Evolutionary conservation across 345 rosid genomes (phyloP).

Genomic region (Hypericum androsaemum): DNA sequence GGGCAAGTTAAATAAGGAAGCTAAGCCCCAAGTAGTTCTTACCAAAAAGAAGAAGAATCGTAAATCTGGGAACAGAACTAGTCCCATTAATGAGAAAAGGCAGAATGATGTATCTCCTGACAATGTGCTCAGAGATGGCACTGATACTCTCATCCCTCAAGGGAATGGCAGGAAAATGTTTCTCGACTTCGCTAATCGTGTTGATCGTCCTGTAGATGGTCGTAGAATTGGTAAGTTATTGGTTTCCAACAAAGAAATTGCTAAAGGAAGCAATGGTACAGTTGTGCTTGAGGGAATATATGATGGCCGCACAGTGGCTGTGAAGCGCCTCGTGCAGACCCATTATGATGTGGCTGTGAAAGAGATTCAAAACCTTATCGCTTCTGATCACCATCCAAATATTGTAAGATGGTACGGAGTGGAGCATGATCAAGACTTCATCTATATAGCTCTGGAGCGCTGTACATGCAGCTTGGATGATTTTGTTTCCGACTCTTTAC

Average conservation of each 20-base stretch:
- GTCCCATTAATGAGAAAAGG: constrained; percentile 4
- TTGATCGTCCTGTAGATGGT: constrained; percentile 11
- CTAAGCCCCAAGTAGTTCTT: constrained; percentile 5
- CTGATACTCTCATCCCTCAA: not conserved
- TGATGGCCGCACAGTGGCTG: constrained; percentile 56
- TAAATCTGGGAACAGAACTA: constrained; percentile 12
- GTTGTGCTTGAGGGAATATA: constrained; percentile 56
- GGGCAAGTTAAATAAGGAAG: constrained; percentile 27
- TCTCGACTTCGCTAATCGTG: not conserved
- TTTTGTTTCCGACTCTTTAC: constrained; percentile 37
- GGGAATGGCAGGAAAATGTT: constrained; percentile 3
- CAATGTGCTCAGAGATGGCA: constrained; percentile 1
- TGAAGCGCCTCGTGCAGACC: constrained; percentile 55
- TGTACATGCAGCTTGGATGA: constrained; percentile 63
- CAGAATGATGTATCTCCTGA: constrained; percentile 4
- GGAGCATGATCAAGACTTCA: constrained; percentile 58
- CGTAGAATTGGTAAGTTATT: constrained; percentile 19
- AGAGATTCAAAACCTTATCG: constrained; percentile 61
- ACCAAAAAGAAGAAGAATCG: constrained; percentile 18
- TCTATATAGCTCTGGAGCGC: constrained; percentile 56
- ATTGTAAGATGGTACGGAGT: constrained; percentile 69
- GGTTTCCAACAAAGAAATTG: constrained; percentile 22
- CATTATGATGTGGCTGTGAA: constrained; percentile 63
- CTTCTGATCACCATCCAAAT: constrained; percentile 59
- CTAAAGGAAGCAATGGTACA: constrained; percentile 57